Percentiles rank a stretch among this genome's conserved stretches.
Evolutionary conservation across 805 yeast genomes (phyloP).

Genomic region (Candida rishiriensis): DNA sequence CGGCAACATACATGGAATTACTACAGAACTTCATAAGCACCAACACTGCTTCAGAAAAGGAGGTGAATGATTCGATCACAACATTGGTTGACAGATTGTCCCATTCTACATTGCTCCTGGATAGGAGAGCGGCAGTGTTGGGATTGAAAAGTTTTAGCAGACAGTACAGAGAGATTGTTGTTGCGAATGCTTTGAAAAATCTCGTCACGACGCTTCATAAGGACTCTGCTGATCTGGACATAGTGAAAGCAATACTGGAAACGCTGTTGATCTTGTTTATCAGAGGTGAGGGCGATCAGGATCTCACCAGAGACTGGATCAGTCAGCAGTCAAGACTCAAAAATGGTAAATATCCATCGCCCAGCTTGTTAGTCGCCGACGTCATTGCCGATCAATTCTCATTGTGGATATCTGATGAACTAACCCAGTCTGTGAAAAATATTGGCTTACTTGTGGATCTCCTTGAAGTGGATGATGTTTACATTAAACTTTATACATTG

Average conservation of each 20-base stretch:
- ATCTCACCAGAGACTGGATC: slow-evolving; percentile 62
- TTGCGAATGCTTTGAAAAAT: slow-evolving; percentile 79
- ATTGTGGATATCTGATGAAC: slow-evolving; percentile 91
- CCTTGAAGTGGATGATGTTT: slow-evolving; percentile 53
- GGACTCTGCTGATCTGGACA: slow-evolving; percentile 62
- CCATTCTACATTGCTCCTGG: slow-evolving; percentile 77
- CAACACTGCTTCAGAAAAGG: slow-evolving; percentile 32
- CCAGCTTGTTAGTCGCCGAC: slow-evolving; percentile 52
- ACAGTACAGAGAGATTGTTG: slow-evolving; percentile 84
- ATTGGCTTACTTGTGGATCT: slow-evolving; percentile 45
- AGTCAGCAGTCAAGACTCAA: slow-evolving; percentile 68
- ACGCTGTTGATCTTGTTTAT: slow-evolving; percentile 79
- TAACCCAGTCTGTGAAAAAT: slow-evolving; percentile 59
- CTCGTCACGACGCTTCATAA: slow-evolving; percentile 59
- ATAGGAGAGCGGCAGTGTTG: slow-evolving; percentile 85
- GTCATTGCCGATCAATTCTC: slow-evolving; percentile 76
- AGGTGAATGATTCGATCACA: slow-evolving; percentile 74
- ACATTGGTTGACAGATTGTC: slow-evolving; percentile 83
- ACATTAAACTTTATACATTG: slow-evolving; percentile 71
- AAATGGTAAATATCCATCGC: slow-evolving; percentile 78
- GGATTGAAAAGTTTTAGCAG: slow-evolving; percentile 86
- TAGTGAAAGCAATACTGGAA: slow-evolving; percentile 77
- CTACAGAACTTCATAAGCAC: slow-evolving; percentile 32
- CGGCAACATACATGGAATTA: slow-evolving; percentile 25
- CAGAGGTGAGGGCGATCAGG: slow-evolving; percentile 56